Percentiles rank a stretch among this genome's conserved stretches.
Evolutionary conservation across 257 asterid genomes (phyloP).

Genomic region (Nicotiana sylvestris): DNA sequence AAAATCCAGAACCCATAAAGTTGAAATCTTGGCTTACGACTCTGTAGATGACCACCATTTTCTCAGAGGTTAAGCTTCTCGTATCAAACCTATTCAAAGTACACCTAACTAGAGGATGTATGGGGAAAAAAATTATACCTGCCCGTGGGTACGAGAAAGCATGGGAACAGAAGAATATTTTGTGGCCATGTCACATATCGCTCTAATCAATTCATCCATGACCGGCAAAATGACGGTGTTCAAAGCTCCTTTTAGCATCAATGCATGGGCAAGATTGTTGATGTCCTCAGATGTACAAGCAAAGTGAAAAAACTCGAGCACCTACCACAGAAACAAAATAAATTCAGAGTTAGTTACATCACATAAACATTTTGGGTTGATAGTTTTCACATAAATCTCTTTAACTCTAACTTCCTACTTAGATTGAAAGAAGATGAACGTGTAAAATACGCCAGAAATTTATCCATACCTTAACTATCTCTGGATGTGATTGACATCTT

Average conservation of each 20-base stretch:
- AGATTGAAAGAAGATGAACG: neutral
- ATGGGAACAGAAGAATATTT: slow-evolving; percentile 31
- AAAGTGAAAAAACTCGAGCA: slow-evolving; percentile 51
- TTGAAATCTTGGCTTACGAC: no score
- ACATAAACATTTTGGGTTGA: neutral
- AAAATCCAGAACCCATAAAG: no score
- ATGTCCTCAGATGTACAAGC: slow-evolving; percentile 57
- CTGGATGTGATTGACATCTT: slow-evolving; percentile 60
- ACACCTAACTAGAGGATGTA: neutral
- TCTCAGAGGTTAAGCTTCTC: neutral
- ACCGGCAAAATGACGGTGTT: slow-evolving; percentile 28
- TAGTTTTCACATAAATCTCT: neutral
- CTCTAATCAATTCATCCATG: slow-evolving; percentile 39
- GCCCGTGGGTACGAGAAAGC: slow-evolving; percentile 63
- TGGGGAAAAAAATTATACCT: slow-evolving; percentile 16
- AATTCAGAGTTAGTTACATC: neutral
- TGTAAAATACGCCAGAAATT: neutral
- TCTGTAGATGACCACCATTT: neutral
- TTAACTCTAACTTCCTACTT: neutral
- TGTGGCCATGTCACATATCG: slow-evolving; percentile 32
- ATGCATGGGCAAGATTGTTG: slow-evolving; percentile 50
- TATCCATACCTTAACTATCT: slow-evolving; percentile 55
- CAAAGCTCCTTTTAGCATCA: slow-evolving; percentile 44
- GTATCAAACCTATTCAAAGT: neutral
- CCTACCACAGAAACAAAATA: slow-evolving; percentile 17